Base-by-base conservation (phyloP, 169 alveolate genomes). In the Toxoplasma gondii region DNA sequence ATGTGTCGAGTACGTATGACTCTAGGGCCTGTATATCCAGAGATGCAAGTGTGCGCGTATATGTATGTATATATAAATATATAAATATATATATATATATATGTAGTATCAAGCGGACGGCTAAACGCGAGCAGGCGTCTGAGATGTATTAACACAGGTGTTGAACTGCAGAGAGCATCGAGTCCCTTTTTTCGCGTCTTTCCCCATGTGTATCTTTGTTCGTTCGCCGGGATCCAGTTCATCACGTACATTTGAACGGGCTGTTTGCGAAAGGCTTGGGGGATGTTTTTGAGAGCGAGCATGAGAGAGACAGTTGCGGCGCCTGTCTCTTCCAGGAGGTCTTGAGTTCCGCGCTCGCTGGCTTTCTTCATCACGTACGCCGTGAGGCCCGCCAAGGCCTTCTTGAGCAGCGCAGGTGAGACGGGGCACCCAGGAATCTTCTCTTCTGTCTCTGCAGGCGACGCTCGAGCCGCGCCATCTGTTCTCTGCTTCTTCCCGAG, bases 221-320 rank as follows among this genome's bases (percentile, higher is more conserved):
- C n/a, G n/a, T n/a, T n/a, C n/a, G n/a, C n/a, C n/a, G n/a, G n/a
- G n/a, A n/a, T n/a, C n/a, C n/a, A n/a, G n/a, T n/a, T n/a, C n/a
- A n/a, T n/a, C n/a, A n/a, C 90, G 49, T 45, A 91, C 94, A 91
- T 91, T 24, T 70, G 82, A 31, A 70, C 90, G 29, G 94, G 94
- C 31, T 45, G n/a, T n/a, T 70, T 45, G 31, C 90, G 78, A 29
- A 70, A 86, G 29, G 58, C 24, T 31, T 41, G 70, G 10, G 94
- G 94, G 0, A 91, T 74, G 44, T 91, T 91, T 36, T 91, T 86
- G 27, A 78, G 80, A 22, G 94, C 45, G 58, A 91, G 83, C 94
- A 91, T 91, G 81, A 91, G 86, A 31, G 80, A 74, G 36, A 91
- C 90, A 2, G 88, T 91, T 19, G 94, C 80, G 10, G 90, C 90